Percentiles rank a stretch among this genome's conserved stretches.
These are phyloP conservation scores for Pinus albicaulis DNA, from an alignment of 75 land plant species.

Conservation along the genomic window DNA sequence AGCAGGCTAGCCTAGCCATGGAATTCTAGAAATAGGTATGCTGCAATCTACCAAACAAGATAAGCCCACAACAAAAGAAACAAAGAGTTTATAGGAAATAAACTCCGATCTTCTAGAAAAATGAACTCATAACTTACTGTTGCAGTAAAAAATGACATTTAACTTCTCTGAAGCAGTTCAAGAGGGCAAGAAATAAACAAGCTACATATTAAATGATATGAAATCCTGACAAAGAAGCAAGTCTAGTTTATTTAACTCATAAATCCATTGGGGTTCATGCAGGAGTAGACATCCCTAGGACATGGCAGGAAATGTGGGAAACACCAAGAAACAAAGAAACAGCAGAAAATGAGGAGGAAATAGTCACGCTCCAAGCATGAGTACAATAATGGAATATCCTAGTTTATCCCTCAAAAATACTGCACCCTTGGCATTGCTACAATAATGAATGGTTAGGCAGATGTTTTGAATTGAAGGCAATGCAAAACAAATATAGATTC, in stretches of 20 bases:
- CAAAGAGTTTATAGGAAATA: not conserved
- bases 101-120: not conserved
- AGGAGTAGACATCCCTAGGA: too few species aligned
- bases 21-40: not conserved
- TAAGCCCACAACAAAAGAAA: not conserved
- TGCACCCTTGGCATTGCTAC: not conserved
- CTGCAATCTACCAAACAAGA: not conserved
- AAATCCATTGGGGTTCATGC: too few species aligned
- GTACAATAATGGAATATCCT: not conserved
- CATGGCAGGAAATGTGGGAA: too few species aligned
- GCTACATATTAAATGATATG: not conserved
- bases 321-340: too few species aligned
- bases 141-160: not conserved
- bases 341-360: too few species aligned
- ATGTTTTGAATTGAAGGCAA: not conserved
- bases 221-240: not conserved
- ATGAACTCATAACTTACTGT: not conserved
- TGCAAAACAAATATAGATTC: not conserved
- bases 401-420: not conserved
- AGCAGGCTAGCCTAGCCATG: too few species aligned
- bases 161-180: not conserved
- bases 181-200: not conserved
- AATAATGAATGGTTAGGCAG: not conserved
- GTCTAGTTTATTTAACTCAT: not conserved
- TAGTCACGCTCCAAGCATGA: too few species aligned